phyloP scores from a whole-genome alignment of 306 rosid genomes.

The Coriaria nepalensis region DNA sequence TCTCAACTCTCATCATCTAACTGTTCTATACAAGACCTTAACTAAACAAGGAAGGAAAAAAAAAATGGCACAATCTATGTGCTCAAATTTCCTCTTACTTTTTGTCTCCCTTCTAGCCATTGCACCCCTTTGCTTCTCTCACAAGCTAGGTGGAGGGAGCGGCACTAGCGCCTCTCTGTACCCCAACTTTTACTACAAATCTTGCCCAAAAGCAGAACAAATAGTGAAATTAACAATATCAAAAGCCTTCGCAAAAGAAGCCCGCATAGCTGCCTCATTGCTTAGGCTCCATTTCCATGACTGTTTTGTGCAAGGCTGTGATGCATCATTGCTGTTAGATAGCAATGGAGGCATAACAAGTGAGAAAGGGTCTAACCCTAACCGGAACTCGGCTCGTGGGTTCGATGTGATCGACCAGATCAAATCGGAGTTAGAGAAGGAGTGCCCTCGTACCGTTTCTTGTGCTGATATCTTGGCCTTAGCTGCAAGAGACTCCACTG shows the following conservation, averaged over 20 bases:
- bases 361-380: constrained; percentile 61
- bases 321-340: constrained; percentile 63
- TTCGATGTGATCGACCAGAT: constrained; percentile 61
- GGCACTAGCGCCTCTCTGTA: too few species aligned
- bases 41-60: neutral
- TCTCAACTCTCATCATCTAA: too few species aligned
- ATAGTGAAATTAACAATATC: too few species aligned
- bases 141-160: too few species aligned
- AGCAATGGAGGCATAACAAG: constrained; percentile 32
- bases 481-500: constrained; percentile 74
- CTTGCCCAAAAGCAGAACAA: too few species aligned
- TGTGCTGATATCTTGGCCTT: constrained; percentile 74
- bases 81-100: constrained; percentile 17
- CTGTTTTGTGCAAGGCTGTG: constrained; percentile 47
- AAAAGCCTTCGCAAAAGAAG: too few species aligned
- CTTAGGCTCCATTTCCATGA: too few species aligned
- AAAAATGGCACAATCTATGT: constrained; percentile 34
- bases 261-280: too few species aligned
- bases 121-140: constrained; percentile 37
- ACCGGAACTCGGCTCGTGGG: constrained; percentile 53
- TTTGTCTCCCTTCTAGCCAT: constrained; percentile 40
- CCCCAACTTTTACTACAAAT: too few species aligned
- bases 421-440: constrained; percentile 44
- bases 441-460: constrained; percentile 57
- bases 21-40: neutral